Evolutionary conservation across 352 stramenopile genomes (phyloP).

Genomic region (Globisporangium emineosum): DNA sequence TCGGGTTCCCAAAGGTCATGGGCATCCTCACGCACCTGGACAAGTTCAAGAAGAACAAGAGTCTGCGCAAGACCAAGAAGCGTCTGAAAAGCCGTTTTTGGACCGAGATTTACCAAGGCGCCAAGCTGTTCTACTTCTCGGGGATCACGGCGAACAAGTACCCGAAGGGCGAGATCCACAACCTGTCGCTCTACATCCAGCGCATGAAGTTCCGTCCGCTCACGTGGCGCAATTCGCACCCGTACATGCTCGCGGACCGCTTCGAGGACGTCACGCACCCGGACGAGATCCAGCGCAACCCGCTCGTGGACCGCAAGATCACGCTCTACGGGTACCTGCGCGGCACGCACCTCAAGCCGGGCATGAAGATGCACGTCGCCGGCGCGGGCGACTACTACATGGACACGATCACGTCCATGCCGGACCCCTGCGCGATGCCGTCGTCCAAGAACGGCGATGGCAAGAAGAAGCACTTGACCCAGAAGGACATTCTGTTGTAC

Average conservation of each 20-base stretch:
- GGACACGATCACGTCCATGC: conserved; percentile 90
- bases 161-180: conserved; percentile 98
- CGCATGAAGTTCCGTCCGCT: conserved; percentile 98
- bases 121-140: conserved; percentile 97
- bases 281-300: conserved; percentile 92
- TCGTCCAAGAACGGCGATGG: conserved; percentile 44
- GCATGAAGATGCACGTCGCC: conserved; percentile 97
- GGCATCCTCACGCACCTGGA: conserved; percentile 99
- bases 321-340: conserved; percentile 98
- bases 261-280: conserved; percentile 98
- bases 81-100: conserved; percentile 98
- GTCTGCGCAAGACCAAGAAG: conserved; percentile 98
- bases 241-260: conserved; percentile 98
- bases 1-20: conserved; percentile 94
- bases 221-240: conserved; percentile 99
- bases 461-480: conserved; percentile 87
- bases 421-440: conserved; percentile 96
- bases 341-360: conserved; percentile 97
- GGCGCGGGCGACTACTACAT: conserved; percentile 98
- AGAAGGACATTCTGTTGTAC: conserved; percentile 94
- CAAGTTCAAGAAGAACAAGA: conserved; percentile 98
- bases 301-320: conserved; percentile 90
- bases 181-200: conserved; percentile 96
- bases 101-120: conserved; percentile 96
- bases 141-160: conserved; percentile 99